Evolutionary conservation across 805 yeast species (phyloP).

Genomic region (Saccharomycopsis babjevae): DNA sequence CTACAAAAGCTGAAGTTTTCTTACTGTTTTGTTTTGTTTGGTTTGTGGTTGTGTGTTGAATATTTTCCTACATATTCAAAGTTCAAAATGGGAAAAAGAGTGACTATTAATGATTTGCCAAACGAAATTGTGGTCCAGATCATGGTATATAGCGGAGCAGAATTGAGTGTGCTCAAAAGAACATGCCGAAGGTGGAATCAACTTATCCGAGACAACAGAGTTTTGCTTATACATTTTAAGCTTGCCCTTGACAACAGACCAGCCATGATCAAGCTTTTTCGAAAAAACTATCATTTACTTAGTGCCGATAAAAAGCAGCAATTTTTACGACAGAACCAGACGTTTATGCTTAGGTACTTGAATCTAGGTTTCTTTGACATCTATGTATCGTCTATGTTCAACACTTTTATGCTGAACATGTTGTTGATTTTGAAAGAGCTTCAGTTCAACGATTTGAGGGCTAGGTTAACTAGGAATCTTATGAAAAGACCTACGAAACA

Average conservation of each 20-base stretch:
- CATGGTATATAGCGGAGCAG: not conserved
- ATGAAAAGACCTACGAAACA: conserved; percentile 1
- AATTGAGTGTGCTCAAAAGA: not conserved
- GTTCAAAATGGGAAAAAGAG: no score
- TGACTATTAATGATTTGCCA: not conserved
- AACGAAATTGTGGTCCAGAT: not conserved
- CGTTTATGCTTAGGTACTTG: not conserved
- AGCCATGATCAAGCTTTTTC: not conserved
- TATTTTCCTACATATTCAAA: no score
- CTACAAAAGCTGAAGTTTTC: no score
- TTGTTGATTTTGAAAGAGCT: not conserved
- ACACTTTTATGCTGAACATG: not conserved
- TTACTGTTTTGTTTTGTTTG: no score
- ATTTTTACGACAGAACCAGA: not conserved
- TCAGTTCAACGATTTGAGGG: not conserved
- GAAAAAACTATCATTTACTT: not conserved
- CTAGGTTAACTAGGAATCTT: not conserved
- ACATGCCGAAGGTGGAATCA: not conserved
- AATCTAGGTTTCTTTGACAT: not conserved
- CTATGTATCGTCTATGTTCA: not conserved
- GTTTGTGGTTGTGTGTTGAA: no score
- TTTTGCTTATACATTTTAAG: not conserved
- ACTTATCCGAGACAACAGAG: not conserved
- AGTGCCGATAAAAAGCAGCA: not conserved
- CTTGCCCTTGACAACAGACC: not conserved